phyloP scores from a whole-genome alignment of 2,329 filamentous ascomycete genomes.

The Dothiorella sarmentorum region DNA sequence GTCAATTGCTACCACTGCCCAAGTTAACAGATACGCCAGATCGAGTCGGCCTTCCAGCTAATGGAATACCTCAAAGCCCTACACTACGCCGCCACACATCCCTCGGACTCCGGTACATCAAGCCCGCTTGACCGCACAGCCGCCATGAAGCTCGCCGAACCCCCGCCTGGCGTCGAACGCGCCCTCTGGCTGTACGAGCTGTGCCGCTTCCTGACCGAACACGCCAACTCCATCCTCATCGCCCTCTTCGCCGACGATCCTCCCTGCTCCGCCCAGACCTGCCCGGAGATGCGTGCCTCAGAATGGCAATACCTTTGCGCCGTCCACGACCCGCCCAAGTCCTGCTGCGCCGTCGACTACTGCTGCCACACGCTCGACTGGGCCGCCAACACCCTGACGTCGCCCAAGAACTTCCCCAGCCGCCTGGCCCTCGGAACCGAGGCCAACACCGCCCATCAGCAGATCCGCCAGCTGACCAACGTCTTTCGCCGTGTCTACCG shows the following conservation, averaged over 20 bases:
- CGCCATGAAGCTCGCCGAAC: conserved; percentile 71
- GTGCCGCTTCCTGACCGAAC: conserved; percentile 89
- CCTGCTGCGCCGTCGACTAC: conserved; percentile 97
- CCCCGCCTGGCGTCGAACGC: conserved; percentile 77
- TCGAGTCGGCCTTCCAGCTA: conserved; percentile 94
- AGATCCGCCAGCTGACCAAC: conserved; percentile 83
- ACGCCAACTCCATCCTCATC: conserved; percentile 88
- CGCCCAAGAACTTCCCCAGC: conserved; percentile 91
- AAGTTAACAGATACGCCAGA: conserved; percentile 51
- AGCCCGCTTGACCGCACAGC: conserved; percentile 72
- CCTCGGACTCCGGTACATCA: conserved; percentile 53
- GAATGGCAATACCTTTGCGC: conserved; percentile 99
- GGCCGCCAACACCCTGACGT: conserved; percentile 91
- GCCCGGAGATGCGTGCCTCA: conserved; percentile 95
- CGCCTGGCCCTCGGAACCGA: conserved; percentile 60
- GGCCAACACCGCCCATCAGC: conserved; percentile 42
- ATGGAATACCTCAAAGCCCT: conserved; percentile 95
- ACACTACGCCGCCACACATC: conserved; percentile 75
- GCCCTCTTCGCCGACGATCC: conserved; percentile 89
- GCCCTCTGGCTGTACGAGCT: conserved; percentile 97
- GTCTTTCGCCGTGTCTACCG: conserved; percentile 92
- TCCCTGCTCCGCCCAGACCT: conserved; percentile 83
- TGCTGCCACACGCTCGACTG: conserved; percentile 98
- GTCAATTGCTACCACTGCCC: background rate
- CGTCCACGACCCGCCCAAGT: conserved; percentile 93